phyloP scores from a whole-genome alignment of 441 rosid genomes.

The Aleurites moluccanus region DNA sequence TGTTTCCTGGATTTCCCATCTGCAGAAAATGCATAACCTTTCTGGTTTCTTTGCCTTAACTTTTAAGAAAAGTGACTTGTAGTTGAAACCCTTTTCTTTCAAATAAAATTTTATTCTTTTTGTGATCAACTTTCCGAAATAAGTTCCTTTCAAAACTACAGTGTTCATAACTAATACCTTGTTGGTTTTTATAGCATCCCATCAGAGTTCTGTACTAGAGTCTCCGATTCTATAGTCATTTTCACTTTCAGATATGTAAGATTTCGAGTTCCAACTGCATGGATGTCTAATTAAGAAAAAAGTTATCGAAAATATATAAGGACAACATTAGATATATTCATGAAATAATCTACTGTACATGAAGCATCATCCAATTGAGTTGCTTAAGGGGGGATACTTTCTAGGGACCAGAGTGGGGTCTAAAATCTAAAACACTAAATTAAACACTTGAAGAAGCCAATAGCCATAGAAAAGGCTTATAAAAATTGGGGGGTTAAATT shows the following conservation, averaged over 20 bases:
- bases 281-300: too few relatives aligned
- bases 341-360: conserved; percentile 38
- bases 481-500: conserved; percentile 35
- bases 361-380: conserved; percentile 26
- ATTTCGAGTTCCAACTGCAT: too few relatives aligned
- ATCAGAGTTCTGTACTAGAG: background rate
- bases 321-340: conserved; percentile 21
- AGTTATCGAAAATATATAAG: background rate
- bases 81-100: background rate
- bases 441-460: conserved; percentile 14
- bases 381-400: conserved; percentile 21
- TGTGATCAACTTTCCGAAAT: background rate
- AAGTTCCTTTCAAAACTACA: conserved; percentile 7
- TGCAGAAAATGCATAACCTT: background rate
- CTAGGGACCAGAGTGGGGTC: conserved; percentile 21
- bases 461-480: conserved; percentile 8
- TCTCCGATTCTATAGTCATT: too few relatives aligned
- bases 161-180: conserved; percentile 6
- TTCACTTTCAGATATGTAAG: too few relatives aligned
- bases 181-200: background rate
- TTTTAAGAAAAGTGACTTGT: conserved; percentile 17
- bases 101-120: conserved; percentile 1
- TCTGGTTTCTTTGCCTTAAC: conserved; percentile 5
- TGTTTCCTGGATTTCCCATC: background rate
- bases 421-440: conserved; percentile 7